phyloP scores from a whole-genome alignment of 2,329 filamentous ascomycete species.

The Drechslerella dactyloides region DNA sequence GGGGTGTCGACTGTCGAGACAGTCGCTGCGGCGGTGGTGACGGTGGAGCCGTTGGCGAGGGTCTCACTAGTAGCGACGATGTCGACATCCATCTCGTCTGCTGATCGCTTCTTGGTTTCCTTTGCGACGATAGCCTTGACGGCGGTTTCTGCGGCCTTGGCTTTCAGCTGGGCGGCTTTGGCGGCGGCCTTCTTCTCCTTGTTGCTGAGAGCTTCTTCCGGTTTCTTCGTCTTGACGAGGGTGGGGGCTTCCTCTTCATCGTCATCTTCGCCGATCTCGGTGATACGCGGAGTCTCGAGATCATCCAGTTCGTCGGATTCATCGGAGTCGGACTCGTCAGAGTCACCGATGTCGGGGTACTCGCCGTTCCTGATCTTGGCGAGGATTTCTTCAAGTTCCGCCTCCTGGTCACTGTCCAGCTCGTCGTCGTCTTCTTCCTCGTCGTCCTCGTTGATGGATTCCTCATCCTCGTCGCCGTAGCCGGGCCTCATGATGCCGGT shows the following conservation, averaged over 20 bases:
- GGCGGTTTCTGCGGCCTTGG: constrained; percentile 63
- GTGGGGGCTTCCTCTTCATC: constrained; percentile 75
- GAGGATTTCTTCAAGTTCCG: constrained; percentile 53
- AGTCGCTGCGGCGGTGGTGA: constrained; percentile 19
- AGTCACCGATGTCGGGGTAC: constrained; percentile 23
- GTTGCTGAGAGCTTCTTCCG: constrained; percentile 64
- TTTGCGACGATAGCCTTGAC: constrained; percentile 62
- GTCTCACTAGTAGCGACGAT: constrained; percentile 65
- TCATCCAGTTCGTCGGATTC: constrained; percentile 78
- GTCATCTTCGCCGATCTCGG: constrained; percentile 69
- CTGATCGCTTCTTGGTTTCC: constrained; percentile 89
- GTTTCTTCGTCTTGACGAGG: constrained; percentile 62
- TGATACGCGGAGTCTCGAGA: constrained; percentile 78
- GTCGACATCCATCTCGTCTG: constrained; percentile 66
- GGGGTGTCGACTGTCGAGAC: constrained; percentile 55
- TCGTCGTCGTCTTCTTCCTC: constrained; percentile 68
- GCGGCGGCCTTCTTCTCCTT: constrained; percentile 63
- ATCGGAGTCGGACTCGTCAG: constrained; percentile 62
- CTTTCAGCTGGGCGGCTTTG: constrained; percentile 59
- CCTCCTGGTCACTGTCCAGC: constrained; percentile 62
- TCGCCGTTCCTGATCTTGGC: constrained; percentile 26
- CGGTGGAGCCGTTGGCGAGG: constrained; percentile 25
- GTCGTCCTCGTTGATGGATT: constrained; percentile 66
- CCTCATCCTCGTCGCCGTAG: constrained; percentile 62
- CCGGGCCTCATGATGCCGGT: constrained; percentile 63